Conservation (phyloP, 2,329 filamentous ascomycete genomes). For the Cladorrhinum sp. region DNA sequence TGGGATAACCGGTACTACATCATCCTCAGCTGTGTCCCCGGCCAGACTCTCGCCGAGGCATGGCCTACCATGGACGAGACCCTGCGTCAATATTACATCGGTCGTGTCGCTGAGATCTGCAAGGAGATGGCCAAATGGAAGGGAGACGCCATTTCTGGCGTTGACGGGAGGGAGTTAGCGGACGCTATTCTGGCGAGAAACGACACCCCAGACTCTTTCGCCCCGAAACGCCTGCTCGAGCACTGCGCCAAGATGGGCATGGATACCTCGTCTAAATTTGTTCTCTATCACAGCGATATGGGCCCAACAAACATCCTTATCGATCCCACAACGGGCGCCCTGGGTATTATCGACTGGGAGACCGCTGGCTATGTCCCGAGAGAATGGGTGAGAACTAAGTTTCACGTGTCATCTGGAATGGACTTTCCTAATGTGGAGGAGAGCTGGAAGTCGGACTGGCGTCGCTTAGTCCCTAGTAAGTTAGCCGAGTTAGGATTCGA, state of each 20-base stretch:
- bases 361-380: constrained; percentile 31
- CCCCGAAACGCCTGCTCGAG: too few relatives aligned
- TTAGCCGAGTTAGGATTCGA: constrained; percentile 10
- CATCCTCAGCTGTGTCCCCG: constrained; percentile 26
- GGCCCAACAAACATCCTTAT: constrained; percentile 33
- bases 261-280: constrained; percentile 27
- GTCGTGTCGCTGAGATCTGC: constrained; percentile 21
- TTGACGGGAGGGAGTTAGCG: constrained; percentile 18
- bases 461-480: neutral
- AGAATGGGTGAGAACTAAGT: constrained; percentile 35
- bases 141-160: constrained; percentile 15
- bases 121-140: constrained; percentile 16
- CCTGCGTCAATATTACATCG: constrained; percentile 25
- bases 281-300: constrained; percentile 33
- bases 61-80: constrained; percentile 29
- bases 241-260: constrained; percentile 27
- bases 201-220: too few relatives aligned
- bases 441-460: constrained; percentile 10
- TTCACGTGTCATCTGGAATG: constrained; percentile 31
- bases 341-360: constrained; percentile 35
- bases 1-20: constrained; percentile 28
- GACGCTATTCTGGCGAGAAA: constrained; percentile 20
- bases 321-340: too few relatives aligned
- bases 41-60: constrained; percentile 26
- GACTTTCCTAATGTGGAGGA: constrained; percentile 22